Evolutionary conservation across 2,329 filamentous ascomycete genomes (phyloP).

Genomic region (Paecilomyces sp.): DNA sequence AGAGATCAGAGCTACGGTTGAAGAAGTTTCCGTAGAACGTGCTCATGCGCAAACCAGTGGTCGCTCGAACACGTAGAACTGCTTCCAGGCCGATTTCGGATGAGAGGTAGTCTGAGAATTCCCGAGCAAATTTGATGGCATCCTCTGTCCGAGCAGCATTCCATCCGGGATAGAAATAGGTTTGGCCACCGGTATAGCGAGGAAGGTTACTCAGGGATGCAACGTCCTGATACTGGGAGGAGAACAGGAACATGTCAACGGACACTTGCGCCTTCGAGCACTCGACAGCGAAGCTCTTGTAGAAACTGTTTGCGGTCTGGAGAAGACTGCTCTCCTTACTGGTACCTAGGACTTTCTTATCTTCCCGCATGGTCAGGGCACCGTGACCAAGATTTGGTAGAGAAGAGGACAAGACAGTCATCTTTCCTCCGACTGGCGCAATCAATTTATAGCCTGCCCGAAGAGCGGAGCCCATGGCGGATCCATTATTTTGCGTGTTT

Average conservation of each 20-base stretch:
- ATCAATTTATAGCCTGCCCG: slow-evolving; percentile 94
- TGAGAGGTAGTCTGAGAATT: slow-evolving; percentile 96
- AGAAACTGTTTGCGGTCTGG: slow-evolving; percentile 92
- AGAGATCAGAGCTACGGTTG: slow-evolving; percentile 94
- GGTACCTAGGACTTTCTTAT: slow-evolving; percentile 92
- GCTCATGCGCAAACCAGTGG: slow-evolving; percentile 90
- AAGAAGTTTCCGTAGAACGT: slow-evolving; percentile 99
- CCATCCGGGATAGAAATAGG: slow-evolving; percentile 98
- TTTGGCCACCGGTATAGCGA: slow-evolving; percentile 93
- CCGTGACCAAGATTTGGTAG: slow-evolving; percentile 85
- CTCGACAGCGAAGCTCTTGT: slow-evolving; percentile 98
- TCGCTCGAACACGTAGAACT: slow-evolving; percentile 89
- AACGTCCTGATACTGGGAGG: slow-evolving; percentile 93
- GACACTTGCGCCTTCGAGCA: slow-evolving; percentile 99
- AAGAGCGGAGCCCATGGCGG: slow-evolving; percentile 91
- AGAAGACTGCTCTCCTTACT: slow-evolving; percentile 82
- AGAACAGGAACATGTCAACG: slow-evolving; percentile 97
- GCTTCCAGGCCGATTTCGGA: slow-evolving; percentile 94
- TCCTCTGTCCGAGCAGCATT: slow-evolving; percentile 90
- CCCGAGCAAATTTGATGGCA: slow-evolving; percentile 93
- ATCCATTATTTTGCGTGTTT: slow-evolving; percentile 79
- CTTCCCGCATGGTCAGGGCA: slow-evolving; percentile 86
- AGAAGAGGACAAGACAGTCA: slow-evolving; percentile 82
- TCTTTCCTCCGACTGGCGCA: slow-evolving; percentile 87
- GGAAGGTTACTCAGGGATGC: slow-evolving; percentile 93